These are phyloP conservation scores for Colletotrichum caudatum DNA, from an alignment of 2,329 filamentous ascomycete species.

Conservation along the genomic window DNA sequence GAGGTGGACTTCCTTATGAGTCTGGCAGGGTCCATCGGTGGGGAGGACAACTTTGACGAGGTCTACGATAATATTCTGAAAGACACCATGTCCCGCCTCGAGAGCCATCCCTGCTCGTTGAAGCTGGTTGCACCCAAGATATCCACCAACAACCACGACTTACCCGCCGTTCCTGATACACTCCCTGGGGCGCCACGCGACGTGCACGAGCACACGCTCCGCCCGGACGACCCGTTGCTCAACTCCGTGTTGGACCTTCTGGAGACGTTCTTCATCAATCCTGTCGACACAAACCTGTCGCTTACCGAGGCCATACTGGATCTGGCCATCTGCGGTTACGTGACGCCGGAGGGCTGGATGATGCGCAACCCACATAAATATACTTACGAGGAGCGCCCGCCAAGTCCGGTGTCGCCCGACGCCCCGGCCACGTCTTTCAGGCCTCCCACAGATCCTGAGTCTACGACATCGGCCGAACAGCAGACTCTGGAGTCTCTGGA, in stretches of 20 bases:
- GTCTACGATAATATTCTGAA: slow-evolving; percentile 78
- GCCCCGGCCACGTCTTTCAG: slow-evolving; percentile 54
- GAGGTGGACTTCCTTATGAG: slow-evolving; percentile 79
- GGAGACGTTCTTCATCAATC: slow-evolving; percentile 87
- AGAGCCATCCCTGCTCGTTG: slow-evolving; percentile 79
- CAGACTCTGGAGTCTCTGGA: slow-evolving; percentile 61
- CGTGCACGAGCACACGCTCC: slow-evolving; percentile 71
- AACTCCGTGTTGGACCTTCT: slow-evolving; percentile 78
- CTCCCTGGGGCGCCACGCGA: slow-evolving; percentile 72
- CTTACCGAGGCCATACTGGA: slow-evolving; percentile 87
- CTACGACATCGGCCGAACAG: slow-evolving; percentile 55
- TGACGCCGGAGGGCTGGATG: slow-evolving; percentile 92
- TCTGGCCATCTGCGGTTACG: slow-evolving; percentile 85
- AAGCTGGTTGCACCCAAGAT: slow-evolving; percentile 73
- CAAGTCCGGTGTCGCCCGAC: slow-evolving; percentile 44
- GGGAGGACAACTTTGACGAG: slow-evolving; percentile 77
- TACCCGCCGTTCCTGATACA: slow-evolving; percentile 66
- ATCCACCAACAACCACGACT: slow-evolving; percentile 66
- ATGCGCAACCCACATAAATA: slow-evolving; percentile 77
- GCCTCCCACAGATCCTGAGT: slow-evolving; percentile 54
- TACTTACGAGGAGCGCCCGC: slow-evolving; percentile 63
- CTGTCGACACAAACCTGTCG: slow-evolving; percentile 89
- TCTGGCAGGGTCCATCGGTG: slow-evolving; percentile 76
- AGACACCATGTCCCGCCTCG: slow-evolving; percentile 76
- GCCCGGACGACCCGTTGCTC: slow-evolving; percentile 71